Evolutionary conservation across 306 rosid species (phyloP).

Genomic region (Quillaja saponaria): DNA sequence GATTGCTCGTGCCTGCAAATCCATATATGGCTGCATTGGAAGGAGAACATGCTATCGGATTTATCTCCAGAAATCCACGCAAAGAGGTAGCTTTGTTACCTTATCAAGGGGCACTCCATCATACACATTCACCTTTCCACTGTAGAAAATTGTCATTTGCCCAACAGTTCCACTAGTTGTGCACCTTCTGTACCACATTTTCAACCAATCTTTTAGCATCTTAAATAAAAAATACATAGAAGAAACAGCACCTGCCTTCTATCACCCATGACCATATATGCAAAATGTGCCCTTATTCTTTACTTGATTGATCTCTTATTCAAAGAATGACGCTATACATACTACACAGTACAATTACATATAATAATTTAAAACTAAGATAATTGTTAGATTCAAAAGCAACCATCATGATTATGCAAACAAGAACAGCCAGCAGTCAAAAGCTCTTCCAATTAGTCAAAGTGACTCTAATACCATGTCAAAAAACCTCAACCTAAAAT

Average conservation of each 20-base stretch:
- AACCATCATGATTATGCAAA: no score
- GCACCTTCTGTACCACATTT: conserved; percentile 59
- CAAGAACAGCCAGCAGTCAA: no score
- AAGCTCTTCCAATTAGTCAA: no score
- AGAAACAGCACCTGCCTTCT: conserved; percentile 2
- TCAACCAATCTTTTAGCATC: conserved; percentile 18
- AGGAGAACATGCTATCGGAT: conserved; percentile 28
- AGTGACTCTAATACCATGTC: no score
- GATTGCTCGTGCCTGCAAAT: conserved; percentile 86
- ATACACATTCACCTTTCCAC: conserved; percentile 96
- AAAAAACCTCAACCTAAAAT: no score
- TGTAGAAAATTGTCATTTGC: conserved; percentile 94
- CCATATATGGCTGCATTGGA: conserved; percentile 47
- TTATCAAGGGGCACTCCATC: conserved; percentile 85
- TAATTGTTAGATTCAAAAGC: no score
- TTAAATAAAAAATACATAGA: neutral
- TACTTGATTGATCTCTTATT: neutral
- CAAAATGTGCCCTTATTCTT: neutral
- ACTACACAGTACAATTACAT: no score
- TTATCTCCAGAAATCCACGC: conserved; percentile 43
- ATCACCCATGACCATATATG: neutral
- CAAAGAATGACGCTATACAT: no score
- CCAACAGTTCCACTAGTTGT: conserved; percentile 51
- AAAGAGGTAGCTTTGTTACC: conserved; percentile 53
- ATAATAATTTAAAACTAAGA: no score